Evolutionary conservation across 305 asterid genomes (phyloP).

Genomic region (Solanum hybrid): DNA sequence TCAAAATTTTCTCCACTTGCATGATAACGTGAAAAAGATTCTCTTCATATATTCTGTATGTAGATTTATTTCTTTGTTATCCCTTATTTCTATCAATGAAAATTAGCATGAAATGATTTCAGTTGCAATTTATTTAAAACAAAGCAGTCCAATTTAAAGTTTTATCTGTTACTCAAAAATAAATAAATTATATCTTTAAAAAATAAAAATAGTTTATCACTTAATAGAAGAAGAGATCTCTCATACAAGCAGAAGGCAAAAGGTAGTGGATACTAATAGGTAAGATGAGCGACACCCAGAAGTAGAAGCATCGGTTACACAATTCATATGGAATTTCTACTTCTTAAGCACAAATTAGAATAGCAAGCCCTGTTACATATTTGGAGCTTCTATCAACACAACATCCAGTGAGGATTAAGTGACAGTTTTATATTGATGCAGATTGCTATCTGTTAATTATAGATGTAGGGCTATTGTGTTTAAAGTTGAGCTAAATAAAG

Average conservation of each 20-base stretch:
- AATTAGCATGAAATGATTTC: not conserved
- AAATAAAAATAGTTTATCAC: not conserved
- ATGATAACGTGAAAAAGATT: not conserved
- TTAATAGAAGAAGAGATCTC: not conserved
- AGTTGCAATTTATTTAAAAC: not conserved
- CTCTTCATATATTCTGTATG: not conserved
- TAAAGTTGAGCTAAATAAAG: not conserved
- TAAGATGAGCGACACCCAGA: not conserved
- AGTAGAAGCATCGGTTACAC: not conserved
- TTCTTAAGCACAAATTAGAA: not conserved
- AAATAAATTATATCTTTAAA: not conserved
- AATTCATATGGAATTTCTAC: not conserved
- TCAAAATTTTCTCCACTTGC: not conserved
- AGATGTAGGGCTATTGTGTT: not conserved
- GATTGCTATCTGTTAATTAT: not conserved
- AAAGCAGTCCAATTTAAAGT: not conserved
- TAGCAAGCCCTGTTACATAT: not conserved
- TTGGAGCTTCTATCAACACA: not conserved
- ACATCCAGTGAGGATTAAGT: not conserved
- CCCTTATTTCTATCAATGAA: not conserved
- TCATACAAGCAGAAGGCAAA: not conserved
- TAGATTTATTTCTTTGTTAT: not conserved
- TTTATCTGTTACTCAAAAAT: not conserved
- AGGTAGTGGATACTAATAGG: not conserved
- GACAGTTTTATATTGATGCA: not conserved